Base-by-base conservation (phyloP, 208 protist species). In the Trypanosomatidae sp. region DNA sequence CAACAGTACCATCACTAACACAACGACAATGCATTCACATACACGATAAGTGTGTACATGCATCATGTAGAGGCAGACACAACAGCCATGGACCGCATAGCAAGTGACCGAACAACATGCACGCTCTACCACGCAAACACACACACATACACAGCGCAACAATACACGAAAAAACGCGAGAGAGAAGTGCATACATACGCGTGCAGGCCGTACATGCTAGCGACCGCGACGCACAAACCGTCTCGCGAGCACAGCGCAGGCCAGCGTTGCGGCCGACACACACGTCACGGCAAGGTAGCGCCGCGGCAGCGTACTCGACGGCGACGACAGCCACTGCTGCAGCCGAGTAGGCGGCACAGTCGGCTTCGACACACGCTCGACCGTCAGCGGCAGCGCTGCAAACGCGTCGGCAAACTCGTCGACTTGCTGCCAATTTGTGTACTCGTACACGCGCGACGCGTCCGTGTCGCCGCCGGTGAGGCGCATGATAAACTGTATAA, bases 401-500 rank as follows among this genome's bases (percentile, higher is more conserved):
- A 63, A 43, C 3, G 22, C 28, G 10, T 10, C 23, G 1, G 49
- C 47, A 20, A 63, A 63, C 0, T 8, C 27, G 5, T 25, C 10
- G 10, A 63, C 56, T 16, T 20, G 35, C 15, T 15, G 40, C 51
- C 56, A 63, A 27, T 63, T 48, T 13, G 56, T 63, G 33, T 63
- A 63, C 8, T 56, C 56, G 22, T 42, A 43, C 15, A 56, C 48
- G 30, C 43, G 54, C 7, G 48, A 56, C 3, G 51, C 24, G 32
- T 63, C 56, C 2, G 56, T 63, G 6, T 63, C 56, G 5, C 56
- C 56, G 0, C 48, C 48, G n/a, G 56, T 53, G 13, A 63, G 7
- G 1, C 24, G 22, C 56, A 63, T 63, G 19, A 63, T 63, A 18
- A 56, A 46, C n/a, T 41, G 43, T 16, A 63, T 63, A 5, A 63